phyloP scores from a whole-genome alignment of 441 rosid species.

The Viola pubescens region DNA sequence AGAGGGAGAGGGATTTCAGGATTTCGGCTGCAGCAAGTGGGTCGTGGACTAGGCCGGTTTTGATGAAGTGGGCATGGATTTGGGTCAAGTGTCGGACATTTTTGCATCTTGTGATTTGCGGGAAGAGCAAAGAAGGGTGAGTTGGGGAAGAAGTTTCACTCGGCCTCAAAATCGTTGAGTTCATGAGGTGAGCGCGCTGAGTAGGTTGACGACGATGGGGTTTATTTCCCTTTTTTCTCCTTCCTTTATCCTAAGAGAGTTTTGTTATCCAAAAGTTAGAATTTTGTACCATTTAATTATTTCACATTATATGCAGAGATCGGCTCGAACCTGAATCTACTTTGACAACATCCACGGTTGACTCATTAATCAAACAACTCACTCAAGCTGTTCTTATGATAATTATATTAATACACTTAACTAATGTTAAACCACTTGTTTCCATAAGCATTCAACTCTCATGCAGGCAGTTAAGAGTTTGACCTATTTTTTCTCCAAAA shows the following conservation, averaged over 20 bases:
- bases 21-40: constrained; percentile 64
- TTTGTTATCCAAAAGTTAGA: not conserved
- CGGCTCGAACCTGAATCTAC: too few species aligned
- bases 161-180: constrained; percentile 12
- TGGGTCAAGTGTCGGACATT: constrained; percentile 35
- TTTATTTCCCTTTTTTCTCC: not conserved
- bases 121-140: constrained; percentile 49
- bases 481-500: too few species aligned
- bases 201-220: not conserved
- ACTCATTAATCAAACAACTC: too few species aligned
- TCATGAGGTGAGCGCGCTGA: constrained; percentile 7
- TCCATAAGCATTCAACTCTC: too few species aligned
- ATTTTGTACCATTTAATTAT: not conserved
- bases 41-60: constrained; percentile 46
- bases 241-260: not conserved
- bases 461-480: too few species aligned
- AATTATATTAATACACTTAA: too few species aligned
- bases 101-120: constrained; percentile 46
- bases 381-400: too few species aligned
- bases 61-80: constrained; percentile 61
- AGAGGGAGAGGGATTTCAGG: constrained; percentile 36
- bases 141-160: constrained; percentile 15
- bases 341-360: too few species aligned
- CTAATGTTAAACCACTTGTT: too few species aligned
- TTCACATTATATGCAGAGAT: too few species aligned